These are phyloP conservation scores for Chlamydomonas sp. DNA, from an alignment of 139 green algal species.

Conservation along the genomic window DNA sequence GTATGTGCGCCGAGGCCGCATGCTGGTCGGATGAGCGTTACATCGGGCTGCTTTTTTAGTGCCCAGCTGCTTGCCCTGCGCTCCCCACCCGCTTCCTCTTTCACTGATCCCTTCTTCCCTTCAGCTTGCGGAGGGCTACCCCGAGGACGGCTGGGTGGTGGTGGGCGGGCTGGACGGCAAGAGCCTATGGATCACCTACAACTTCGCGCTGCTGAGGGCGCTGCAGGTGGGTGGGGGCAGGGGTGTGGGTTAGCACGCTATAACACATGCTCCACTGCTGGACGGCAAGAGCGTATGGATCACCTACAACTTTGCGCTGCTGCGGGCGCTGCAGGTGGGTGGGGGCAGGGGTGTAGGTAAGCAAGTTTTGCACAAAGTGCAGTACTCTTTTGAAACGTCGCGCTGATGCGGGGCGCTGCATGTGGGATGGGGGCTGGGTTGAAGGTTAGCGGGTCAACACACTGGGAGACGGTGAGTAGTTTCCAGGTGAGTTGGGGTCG, in stretches of 20 bases:
- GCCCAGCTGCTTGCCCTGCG: not conserved
- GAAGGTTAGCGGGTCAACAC: too few relatives aligned
- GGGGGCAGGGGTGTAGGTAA: not conserved
- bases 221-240: not conserved
- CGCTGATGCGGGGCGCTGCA: too few relatives aligned
- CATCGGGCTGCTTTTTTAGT: not conserved
- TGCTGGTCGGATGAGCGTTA: too few relatives aligned
- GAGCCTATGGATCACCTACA: slow-evolving; percentile 17
- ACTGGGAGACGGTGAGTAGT: too few relatives aligned
- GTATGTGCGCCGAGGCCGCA: too few relatives aligned
- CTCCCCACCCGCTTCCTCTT: not conserved
- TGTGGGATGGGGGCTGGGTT: too few relatives aligned
- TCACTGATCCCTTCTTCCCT: too few relatives aligned
- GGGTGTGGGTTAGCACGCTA: not conserved
- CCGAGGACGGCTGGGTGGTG: slow-evolving; percentile 49
- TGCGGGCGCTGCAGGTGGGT: not conserved
- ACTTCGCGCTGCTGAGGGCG: slow-evolving; percentile 28
- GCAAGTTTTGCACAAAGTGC: too few relatives aligned
- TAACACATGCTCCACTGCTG: not conserved
- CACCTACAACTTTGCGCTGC: not conserved
- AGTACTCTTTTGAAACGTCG: too few relatives aligned
- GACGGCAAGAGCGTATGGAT: not conserved
- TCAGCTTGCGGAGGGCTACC: slow-evolving; percentile 47
- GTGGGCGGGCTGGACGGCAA: slow-evolving; percentile 13
- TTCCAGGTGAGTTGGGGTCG: too few relatives aligned